phyloP scores from a whole-genome alignment of 83 land plant species.

The Thuja plicata region DNA sequence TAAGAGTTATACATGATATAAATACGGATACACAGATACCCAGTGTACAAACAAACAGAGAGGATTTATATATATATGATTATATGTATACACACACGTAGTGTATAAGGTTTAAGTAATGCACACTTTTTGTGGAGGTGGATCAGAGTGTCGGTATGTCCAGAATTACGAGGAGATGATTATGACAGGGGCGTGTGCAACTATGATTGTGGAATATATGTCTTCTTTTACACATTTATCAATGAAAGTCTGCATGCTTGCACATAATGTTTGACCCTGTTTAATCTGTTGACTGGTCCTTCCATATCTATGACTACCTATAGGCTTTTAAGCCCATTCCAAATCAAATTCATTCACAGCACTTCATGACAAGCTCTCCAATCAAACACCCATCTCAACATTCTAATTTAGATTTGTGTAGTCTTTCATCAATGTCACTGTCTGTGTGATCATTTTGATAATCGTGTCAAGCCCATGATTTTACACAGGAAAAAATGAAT shows the following conservation, averaged over 20 bases:
- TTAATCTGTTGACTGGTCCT: not conserved
- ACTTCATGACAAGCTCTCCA: not conserved
- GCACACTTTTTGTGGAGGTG: not conserved
- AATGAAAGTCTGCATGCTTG: not conserved
- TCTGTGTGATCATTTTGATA: not conserved
- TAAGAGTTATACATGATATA: too few relatives aligned
- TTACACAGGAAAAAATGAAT: not conserved
- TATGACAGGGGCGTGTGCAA: not conserved
- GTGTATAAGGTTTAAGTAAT: not conserved
- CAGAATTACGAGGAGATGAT: not conserved
- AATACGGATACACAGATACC: too few relatives aligned
- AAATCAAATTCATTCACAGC: not conserved
- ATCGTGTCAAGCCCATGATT: not conserved
- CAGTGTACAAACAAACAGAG: too few relatives aligned
- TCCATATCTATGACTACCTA: not conserved
- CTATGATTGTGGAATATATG: conserved; percentile 8
- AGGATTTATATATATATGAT: too few relatives aligned
- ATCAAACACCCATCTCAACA: not conserved
- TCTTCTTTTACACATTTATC: not conserved
- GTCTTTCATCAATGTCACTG: not conserved
- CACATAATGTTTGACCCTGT: not conserved
- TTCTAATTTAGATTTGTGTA: not conserved
- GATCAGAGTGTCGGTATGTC: conserved; percentile 1
- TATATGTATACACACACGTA: not conserved
- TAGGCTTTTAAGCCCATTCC: not conserved